Conservation (phyloP, 2,329 filamentous ascomycete species). For the Aschersonia sp. region DNA sequence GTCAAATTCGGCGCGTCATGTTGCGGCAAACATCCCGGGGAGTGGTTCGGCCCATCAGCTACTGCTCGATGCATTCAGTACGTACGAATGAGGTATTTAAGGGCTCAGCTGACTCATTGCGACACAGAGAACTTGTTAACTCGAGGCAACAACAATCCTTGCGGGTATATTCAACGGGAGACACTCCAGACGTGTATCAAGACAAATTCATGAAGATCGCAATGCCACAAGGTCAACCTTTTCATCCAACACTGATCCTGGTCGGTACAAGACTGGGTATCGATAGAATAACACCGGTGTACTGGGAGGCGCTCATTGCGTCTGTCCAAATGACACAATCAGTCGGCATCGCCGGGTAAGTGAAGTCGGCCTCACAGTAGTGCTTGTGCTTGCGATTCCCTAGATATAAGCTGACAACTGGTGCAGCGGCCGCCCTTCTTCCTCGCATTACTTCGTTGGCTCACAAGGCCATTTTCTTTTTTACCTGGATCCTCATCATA, state of each 20-base stretch:
- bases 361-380: background rate
- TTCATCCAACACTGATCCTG: constrained; percentile 76
- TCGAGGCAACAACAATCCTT: constrained; percentile 44
- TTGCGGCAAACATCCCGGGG: constrained; percentile 88
- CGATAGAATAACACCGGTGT: constrained; percentile 85
- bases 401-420: background rate
- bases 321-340: constrained; percentile 79
- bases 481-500: constrained; percentile 88
- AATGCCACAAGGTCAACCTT: constrained; percentile 46
- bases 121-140: constrained; percentile 55
- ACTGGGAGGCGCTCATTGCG: constrained; percentile 84
- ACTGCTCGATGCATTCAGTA: constrained; percentile 90
- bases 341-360: constrained; percentile 88
- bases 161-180: constrained; percentile 76
- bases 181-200: constrained; percentile 85
- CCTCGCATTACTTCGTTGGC: constrained; percentile 54
- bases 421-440: constrained; percentile 72
- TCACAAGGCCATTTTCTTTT: constrained; percentile 64
- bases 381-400: too few relatives aligned
- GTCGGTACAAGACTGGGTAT: constrained; percentile 83
- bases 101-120: constrained; percentile 1
- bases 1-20: constrained; percentile 73
- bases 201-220: constrained; percentile 73
- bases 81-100: constrained; percentile 15
- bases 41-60: constrained; percentile 98